Base-by-base conservation (phyloP, 2,329 filamentous ascomycete species). In the Botrytis paeoniae region DNA sequence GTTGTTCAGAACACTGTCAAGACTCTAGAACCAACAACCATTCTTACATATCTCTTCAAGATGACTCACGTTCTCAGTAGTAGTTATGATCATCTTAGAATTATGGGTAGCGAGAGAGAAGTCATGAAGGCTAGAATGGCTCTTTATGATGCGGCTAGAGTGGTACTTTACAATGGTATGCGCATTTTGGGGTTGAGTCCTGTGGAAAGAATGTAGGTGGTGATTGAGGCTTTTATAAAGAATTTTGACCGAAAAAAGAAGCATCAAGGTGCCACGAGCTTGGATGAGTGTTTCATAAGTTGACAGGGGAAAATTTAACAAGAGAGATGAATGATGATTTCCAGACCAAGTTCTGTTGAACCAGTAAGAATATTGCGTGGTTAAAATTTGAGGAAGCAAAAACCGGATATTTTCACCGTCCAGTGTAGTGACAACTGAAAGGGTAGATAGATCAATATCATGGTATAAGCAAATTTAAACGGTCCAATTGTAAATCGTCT, bases 91-190 rank as follows among this genome's bases (percentile, higher is more conserved):
- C 90, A 93, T 74, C 85, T 97, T 75, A 89, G 92, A 80, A 93
- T 96, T 71, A 89, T 97, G n/a, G 92, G 93, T 71, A 92, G 90
- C 75, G 92, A 95, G 82, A 85, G 85, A 43, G 90, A 92, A 80
- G 83, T 94, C 71, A 90, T 92, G 85, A 83, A 85, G 78, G 91
- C 92, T 39, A 87, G 93, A 77, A 89, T 94, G 87, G 92, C 92
- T 18, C 83, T 97, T 77, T 97, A 97, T 81, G 89, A 92, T 77
- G 86, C 91, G 4, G 91, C 93, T 10, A 88, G 92, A 79, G 89
- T 91, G 74, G 93, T 95, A 51, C 85, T 97, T 75, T 87, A 87
- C 79, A 97, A 96, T 82, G 94, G 93, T 75, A 97, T 97, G 94
- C 87, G 87, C 75, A 82, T 97, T 78, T 84, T 97, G 76, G 94